Base-by-base conservation (phyloP, 2,329 filamentous ascomycete genomes). In the Sarocladiaceae sp. region DNA sequence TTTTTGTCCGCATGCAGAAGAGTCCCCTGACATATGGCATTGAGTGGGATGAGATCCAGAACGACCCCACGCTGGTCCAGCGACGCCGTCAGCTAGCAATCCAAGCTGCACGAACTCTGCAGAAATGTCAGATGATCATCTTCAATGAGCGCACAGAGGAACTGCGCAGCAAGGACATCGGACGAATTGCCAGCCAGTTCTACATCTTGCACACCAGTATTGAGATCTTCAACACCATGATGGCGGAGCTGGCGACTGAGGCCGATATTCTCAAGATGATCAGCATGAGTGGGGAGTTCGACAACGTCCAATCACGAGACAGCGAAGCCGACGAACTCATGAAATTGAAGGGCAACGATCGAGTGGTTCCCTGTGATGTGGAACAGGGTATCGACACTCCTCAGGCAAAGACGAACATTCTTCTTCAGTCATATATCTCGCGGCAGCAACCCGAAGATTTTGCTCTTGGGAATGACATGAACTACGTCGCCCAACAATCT, bases 101-200 rank as follows among this genome's bases (percentile, higher is more conserved):
- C 40, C 86, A 96, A 60, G 94, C 94, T 22, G 94, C 94, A 1
- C 80, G 86, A 39, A 88, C 90, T 4, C 73, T 99, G 39, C 92
- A 97, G 64, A 81, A 92, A 63, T 96, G 90, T 60, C 94, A 99
- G 70, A 99, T 99, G 95, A 94, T 99, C 62, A 94, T 99, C 53
- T 99, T 93, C 75, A 97, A 99, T 59, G 94, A 97, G 64, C 82
- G 78, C 17, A 99, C 93, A 0, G 93, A 97, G 59, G 93, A 97
- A 62, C 80, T 99, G 8, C 85, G 90, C 54, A 88, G 91, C 55
- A 99, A 99, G 67, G 93, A 99, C 62, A 87, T 97, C 49, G 94
- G 94, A 3, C 86, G 94, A 15, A 99, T 99, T 66, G 94, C 94
- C 15, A 97, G 93, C 67, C 93, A 99, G 67, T 99, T 87, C 65